Conservation (phyloP, 2,329 filamentous ascomycete genomes). For the Fusarium hostae region DNA sequence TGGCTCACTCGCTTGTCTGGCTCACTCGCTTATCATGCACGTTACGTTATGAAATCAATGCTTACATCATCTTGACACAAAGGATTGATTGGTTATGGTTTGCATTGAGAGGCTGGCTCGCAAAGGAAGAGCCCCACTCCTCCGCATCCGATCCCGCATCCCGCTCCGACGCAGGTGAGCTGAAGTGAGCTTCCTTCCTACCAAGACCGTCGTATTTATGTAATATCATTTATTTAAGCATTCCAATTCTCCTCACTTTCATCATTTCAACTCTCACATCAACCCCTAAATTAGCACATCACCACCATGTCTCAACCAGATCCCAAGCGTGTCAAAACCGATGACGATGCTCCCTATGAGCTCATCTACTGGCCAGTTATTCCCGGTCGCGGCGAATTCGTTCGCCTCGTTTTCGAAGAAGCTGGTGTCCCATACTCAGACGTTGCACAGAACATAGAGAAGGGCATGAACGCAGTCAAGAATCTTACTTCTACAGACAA, state of each 20-base stretch:
- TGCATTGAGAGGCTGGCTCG: background rate
- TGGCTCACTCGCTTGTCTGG: too few species aligned
- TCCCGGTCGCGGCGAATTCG: slow-evolving; percentile 79
- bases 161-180: background rate
- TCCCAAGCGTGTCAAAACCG: slow-evolving; percentile 46
- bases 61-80: background rate
- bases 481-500: slow-evolving; percentile 58
- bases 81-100: background rate
- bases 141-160: slow-evolving; percentile 4
- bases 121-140: slow-evolving; percentile 14
- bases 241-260: background rate
- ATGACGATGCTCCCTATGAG: slow-evolving; percentile 65
- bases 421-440: slow-evolving; percentile 73
- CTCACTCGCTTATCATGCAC: too few species aligned
- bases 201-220: background rate
- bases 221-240: background rate
- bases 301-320: slow-evolving; percentile 37
- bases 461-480: slow-evolving; percentile 64
- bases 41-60: background rate
- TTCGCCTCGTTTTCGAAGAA: slow-evolving; percentile 79
- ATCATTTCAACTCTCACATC: background rate
- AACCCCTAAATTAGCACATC: background rate
- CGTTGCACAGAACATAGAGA: slow-evolving; percentile 51
- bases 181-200: slow-evolving; percentile 5
- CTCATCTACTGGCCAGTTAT: slow-evolving; percentile 78